Evolutionary conservation across 306 rosid genomes (phyloP).

Genomic region (Betula pendula): DNA sequence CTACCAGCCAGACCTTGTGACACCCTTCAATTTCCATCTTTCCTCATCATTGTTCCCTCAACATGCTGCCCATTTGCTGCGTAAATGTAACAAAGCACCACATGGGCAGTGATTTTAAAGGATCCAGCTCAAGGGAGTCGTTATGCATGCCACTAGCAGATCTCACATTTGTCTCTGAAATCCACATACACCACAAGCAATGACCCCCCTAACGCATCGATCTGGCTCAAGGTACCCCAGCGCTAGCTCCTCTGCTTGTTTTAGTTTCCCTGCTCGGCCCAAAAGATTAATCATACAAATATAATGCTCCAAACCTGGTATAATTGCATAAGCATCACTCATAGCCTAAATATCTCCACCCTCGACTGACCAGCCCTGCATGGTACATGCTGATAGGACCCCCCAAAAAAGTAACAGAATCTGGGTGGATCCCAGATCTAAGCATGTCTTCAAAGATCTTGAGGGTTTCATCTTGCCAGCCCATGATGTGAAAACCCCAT

Average conservation of each 20-base stretch:
- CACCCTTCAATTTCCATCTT: too few species aligned
- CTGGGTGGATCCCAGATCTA: conserved; percentile 45
- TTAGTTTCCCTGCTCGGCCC: conserved; percentile 68
- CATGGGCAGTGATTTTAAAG: too few species aligned
- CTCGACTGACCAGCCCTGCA: conserved; percentile 56
- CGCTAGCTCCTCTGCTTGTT: conserved; percentile 67
- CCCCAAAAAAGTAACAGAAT: conserved; percentile 67
- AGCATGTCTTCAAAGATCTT: conserved; percentile 57
- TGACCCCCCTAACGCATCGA: too few species aligned
- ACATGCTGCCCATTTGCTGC: too few species aligned
- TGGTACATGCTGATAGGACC: conserved; percentile 67
- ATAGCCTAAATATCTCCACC: conserved; percentile 54
- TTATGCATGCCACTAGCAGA: too few species aligned
- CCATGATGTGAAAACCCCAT: conserved; percentile 74
- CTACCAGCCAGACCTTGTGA: too few species aligned
- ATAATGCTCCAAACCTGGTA: conserved; percentile 70
- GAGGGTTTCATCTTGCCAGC: conserved; percentile 37
- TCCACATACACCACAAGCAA: too few species aligned
- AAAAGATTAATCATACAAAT: conserved; percentile 66
- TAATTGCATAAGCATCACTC: conserved; percentile 43
- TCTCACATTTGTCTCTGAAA: too few species aligned
- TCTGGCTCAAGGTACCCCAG: conserved; percentile 48
- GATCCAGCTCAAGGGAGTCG: too few species aligned
- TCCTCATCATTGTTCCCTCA: too few species aligned
- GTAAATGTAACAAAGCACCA: too few species aligned